Base-by-base conservation (phyloP, 495 filamentous ascomycete species). In the Aspergillus leporis region DNA sequence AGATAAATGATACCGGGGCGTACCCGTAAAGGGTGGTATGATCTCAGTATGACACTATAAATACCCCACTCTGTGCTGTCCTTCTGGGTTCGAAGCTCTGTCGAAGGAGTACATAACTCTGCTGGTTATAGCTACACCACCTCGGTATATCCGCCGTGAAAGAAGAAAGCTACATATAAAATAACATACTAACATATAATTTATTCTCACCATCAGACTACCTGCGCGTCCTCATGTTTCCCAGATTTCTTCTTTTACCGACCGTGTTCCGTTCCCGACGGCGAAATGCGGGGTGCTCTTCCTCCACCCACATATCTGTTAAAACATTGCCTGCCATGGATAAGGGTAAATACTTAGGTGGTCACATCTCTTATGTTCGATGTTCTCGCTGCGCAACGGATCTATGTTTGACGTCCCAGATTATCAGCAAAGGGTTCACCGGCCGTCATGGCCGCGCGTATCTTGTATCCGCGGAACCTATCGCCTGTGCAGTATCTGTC, bases 391-490 rank as follows among this genome's bases (percentile, higher is more conserved):
- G 92, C 72, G 77, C 86, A 43, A 74, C 85, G 48, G 88, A 96
- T 68, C 78, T 97, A 22, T 90, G 89, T 61, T 83, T 87, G 62
- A 83, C 82, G 30, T 83, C 82, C 25, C 91, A 94, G 66, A 92
- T 97, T 55, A 86, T 97, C 65, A 88, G 84, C 76, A 96, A 93
- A 78, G 90, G 91, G 48, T 98, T 98, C 76, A 93, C 87, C 21
- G 92, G 93, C 52, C 90, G 92, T n/a, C 87, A 97, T 73, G 93
- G 95, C 3, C 89, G 92, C 48, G 93, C 93, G 55, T 96, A 93
- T 74, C 87, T 97, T 52, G 88, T 97, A 31, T 80, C 90, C 23
- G 68, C 70, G 38, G 64, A 68, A 31, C 70, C 61, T 7, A 30
- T 63, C 43, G 62, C 64, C 34, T 62, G 62, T 21, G 66, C 65